Base-by-base conservation (phyloP, 2,329 filamentous ascomycete genomes). In the Aureobasidium namibiae region DNA sequence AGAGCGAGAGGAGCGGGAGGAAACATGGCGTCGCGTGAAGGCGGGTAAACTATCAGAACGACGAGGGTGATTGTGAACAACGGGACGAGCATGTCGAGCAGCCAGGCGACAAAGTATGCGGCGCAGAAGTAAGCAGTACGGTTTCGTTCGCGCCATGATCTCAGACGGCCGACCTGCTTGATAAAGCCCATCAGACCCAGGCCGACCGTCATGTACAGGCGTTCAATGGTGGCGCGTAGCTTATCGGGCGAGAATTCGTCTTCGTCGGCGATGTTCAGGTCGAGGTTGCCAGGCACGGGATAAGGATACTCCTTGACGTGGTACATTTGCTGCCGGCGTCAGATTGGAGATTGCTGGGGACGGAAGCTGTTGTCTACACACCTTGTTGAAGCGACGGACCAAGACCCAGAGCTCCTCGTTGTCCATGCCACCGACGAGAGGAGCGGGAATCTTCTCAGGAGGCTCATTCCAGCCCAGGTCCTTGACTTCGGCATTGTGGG, bases 221-320 rank as follows among this genome's bases (percentile, higher is more conserved):
- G 80, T 72, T 95, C 90, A 4, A 94, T 70, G 56, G 88, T 90
- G 2, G 86, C 83, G 11, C 90, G 81, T 45, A 95, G 76, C 73
- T 94, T 94, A 67, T 94, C 89, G 0, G 90, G 89, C 0, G 87
- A 89, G 70, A 94, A 94, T 60, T 92, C 87, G 64, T 94, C 89
- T 57, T 92, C 86, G 39, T 91, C 86, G 4, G 89, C 86, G 59
- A 90, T 86, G 65, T 91, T 90, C 61, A 95, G 79, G 70, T 95
- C 90, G 38, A 95, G 75, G 14, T 84, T 83, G 6, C 87, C 88
- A 1, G 87, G 80, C 1, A 82, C 78, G 8, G 82, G 72, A 49
- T 79, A 71, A 0, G 80, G 74, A 9, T 86, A 82, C 29, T 87
- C 83, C 69, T 88, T 90, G 65, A 94, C 87, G 73, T 84, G 80